Evolutionary conservation across 176 grass and related monocot species (phyloP).

Genomic region (Lolium multiflorum): DNA sequence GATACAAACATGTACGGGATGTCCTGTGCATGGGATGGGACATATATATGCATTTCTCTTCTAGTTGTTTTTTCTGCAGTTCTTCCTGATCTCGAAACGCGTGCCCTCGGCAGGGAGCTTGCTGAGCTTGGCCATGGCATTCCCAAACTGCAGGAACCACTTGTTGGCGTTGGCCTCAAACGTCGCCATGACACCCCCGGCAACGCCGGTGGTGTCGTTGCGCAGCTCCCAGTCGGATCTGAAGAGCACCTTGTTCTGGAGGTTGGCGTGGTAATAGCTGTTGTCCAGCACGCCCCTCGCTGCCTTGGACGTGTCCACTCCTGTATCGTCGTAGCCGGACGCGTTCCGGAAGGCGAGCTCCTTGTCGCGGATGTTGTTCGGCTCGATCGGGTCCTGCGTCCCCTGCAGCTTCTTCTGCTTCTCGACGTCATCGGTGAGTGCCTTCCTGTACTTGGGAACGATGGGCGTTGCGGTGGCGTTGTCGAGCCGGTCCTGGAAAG

Average conservation of each 20-base stretch:
- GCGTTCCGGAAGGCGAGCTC: not conserved
- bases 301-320: not conserved
- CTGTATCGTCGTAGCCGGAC: not conserved
- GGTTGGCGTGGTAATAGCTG: slow-evolving; percentile 38
- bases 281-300: slow-evolving; percentile 2
- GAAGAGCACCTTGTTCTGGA: slow-evolving; percentile 42
- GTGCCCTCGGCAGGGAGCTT: slow-evolving; percentile 37
- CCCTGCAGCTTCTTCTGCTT: not conserved
- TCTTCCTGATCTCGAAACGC: slow-evolving; percentile 35
- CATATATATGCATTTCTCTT: not conserved
- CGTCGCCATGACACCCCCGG: not conserved
- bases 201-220: not conserved
- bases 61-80: slow-evolving; percentile 34
- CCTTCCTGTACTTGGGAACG: not conserved
- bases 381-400: not conserved
- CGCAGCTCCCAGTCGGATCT: slow-evolving; percentile 39
- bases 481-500: slow-evolving; percentile 45
- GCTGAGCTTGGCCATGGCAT: slow-evolving; percentile 59
- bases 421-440: not conserved
- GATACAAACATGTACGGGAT: too few relatives aligned
- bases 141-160: slow-evolving; percentile 25
- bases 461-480: not conserved
- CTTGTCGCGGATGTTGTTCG: slow-evolving; percentile 9
- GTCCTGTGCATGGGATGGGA: too few relatives aligned
- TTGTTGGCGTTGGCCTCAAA: not conserved